Evolutionary conservation across 495 filamentous ascomycete genomes (phyloP), one percentile per base, ranked within the genome.

Genomic region (Trichoderma virens): DNA sequence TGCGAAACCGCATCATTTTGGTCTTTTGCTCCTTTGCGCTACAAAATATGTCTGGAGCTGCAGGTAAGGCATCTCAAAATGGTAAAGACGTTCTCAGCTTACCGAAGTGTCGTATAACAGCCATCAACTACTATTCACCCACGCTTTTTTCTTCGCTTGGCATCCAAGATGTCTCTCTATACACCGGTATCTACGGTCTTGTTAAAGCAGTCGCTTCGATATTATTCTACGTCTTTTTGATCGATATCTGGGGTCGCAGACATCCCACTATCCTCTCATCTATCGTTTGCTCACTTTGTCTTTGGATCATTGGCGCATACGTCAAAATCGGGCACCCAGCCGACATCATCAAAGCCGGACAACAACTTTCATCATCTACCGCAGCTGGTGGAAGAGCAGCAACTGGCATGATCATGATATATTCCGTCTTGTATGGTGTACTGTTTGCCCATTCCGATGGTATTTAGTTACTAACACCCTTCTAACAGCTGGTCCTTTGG

Each of bases 401-500:
- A 25, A 76, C 71, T 5, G 75, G 70, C 16, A 68, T 74, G 45
- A 76, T 78, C 51, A 76, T 76, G 75, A 74, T 78, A 32, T 78
- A 71, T 60, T 70, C 69, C 16, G 65, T 70, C 3, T 70, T 69
- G 51, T 56, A 56, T 56, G 51, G 3, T 14, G 11, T 56, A 9
- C 27, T 3, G 11, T 16, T 25, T 27, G 23, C n/a, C 7, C 51
- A 13, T 13, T 35, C 13, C 13, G 34, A 13, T 13, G 0, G 6
- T 35, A 13, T 56, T 30, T 14, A 13, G 11, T 14, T 7, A 1
- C 51, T 56, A 30, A 56, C 9, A 4, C 11, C 3, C 16, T 3
- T 16, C 20, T 28, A 20, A 28, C 14, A 56, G 51, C 41, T 75
- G 73, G 73, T 72, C 67, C 5, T 74, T 75, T 38, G 70, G 72